Base-by-base conservation (phyloP, 495 filamentous ascomycete genomes). In the Cercophora samala region DNA sequence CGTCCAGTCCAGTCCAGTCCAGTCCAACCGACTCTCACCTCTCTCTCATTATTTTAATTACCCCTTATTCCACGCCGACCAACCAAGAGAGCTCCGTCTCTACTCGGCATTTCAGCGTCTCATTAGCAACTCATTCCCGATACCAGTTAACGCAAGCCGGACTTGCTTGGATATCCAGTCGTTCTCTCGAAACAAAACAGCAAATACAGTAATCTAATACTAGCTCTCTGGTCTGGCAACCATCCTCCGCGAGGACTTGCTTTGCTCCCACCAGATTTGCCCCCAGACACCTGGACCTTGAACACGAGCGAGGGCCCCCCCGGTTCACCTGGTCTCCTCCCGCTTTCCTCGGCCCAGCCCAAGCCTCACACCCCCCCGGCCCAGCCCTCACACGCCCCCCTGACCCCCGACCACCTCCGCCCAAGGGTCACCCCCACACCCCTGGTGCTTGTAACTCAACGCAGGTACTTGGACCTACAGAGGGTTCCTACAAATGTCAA, bases 401-500 rank as follows among this genome's bases (percentile, higher is more conserved):
- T 65, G 54, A 64, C 46, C 70, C 68, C 76, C 69, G 64, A 62
- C 71, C 68, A 74, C 73, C 58, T 69, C 61, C 69, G 66, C 68
- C 75, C 71, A 74, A 66, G 62, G 60, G n/a, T 21, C 69, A 66
- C 75, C 74, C 79, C 80, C 78, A 76, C 72, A 68, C 70, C 70
- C 68, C 68, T 58, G 66, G 63, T 66, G 65, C 72, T 73, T 72
- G 73, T 75, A 78, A 69, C 66, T 75, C 74, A 56, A 56, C 53
- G 53, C 53, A 56, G 53, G 53, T 56, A 56, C 53, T 56, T 56
- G 53, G 19, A 56, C 53, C 22, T 56, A 56, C 53, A 56, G 53
- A 56, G 53, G 53, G 53, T 46, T 46, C 13, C 76, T 87, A 87
- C 84, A 87, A 86, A 87, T 87, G 84, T 82, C 84, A 82, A 80